Base-by-base conservation (phyloP, 257 asterid species). In the Coffea eugenioides region DNA sequence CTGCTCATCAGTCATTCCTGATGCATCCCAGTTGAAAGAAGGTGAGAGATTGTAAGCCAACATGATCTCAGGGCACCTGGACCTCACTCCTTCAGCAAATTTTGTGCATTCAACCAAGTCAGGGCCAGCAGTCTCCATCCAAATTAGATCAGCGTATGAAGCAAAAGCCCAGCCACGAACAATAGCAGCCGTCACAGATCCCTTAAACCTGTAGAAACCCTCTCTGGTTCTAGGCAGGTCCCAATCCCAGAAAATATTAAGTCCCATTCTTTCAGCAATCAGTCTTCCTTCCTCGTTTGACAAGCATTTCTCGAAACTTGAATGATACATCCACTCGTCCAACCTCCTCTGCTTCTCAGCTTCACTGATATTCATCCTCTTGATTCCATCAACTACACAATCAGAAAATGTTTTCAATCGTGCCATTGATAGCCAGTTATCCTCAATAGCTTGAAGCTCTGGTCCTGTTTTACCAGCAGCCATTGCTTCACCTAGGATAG, bases 11-110 rank as follows among this genome's bases (percentile, higher is more conserved):
- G 73, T 84, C 99, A 96, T 96, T 1, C 99, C 98, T 0, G 98
- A 94, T 0, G 99, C 98, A 54, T 92, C 98, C 98, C 99, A 96
- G 76, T 96, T 94, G 92, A 94, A 96, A 6, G 99, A 96, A 6
- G 98, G 99, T 0, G 98, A 96, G 23, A 96, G 82, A 72, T 94
- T 96, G 91, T 94, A 96, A 74, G 99, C 99, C 87, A 96, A 73
- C 98, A 96, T 96, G 12, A 81, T 89, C 80, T 94, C 93, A 3
- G 97, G 98, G 49, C 81, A 86, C 86, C 31, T 75, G 0, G 95
- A 85, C 80, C 91, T 96, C 27, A 96, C 92, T 3, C 98, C 98
- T 0, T 82, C 85, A 0, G 99, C 94, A 36, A 96, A 96, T 3
- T 89, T 90, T 1, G 98, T 94, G 94, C 99, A 96, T 79, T 96